phyloP scores from a whole-genome alignment of 208 protist genomes.

The Trichomonas gallinae region DNA sequence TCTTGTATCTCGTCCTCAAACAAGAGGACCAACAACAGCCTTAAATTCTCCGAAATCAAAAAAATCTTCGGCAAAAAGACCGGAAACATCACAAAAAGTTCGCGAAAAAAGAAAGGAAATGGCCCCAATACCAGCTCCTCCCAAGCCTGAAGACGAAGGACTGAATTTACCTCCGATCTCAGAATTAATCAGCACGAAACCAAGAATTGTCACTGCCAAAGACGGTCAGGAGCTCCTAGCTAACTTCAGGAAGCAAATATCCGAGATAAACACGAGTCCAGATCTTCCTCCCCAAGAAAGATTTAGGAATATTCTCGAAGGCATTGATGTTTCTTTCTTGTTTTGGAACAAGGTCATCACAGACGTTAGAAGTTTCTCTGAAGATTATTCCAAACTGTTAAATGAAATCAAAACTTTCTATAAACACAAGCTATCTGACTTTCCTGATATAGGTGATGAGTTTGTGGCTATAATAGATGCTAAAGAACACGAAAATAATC shows the following conservation, averaged over 20 bases:
- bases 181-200: not conserved
- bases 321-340: not conserved
- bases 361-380: not conserved
- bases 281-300: not conserved
- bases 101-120: not conserved
- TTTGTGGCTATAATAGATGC: not conserved
- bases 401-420: constrained; percentile 3
- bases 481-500: not conserved
- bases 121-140: not conserved
- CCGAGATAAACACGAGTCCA: not conserved
- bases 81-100: not conserved
- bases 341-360: not conserved
- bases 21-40: not conserved
- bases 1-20: not conserved
- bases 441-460: not conserved
- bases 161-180: not conserved
- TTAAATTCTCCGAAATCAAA: not conserved
- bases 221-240: not conserved
- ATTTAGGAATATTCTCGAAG: not conserved
- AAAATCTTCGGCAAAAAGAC: not conserved
- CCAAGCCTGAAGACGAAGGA: not conserved
- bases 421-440: not conserved
- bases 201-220: not conserved
- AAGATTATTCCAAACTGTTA: not conserved
- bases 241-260: not conserved